Base-by-base conservation (phyloP, 768 basidiomycete genomes). In the Imleria badia region DNA sequence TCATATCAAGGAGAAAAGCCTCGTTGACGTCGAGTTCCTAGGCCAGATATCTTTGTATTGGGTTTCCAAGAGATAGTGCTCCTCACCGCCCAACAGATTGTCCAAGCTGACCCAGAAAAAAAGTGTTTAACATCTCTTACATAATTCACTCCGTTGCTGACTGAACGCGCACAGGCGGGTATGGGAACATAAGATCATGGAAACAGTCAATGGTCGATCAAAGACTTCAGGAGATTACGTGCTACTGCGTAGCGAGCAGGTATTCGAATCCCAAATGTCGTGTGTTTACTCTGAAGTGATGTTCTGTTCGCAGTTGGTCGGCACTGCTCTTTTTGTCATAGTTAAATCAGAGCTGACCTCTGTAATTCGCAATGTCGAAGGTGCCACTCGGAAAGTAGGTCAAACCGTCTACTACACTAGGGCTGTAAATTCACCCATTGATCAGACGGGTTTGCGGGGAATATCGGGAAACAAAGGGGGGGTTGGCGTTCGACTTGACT, bases 381-480 rank as follows among this genome's bases (percentile, higher is more conserved):
- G 85, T 11, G 78, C 94, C 15, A 87, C 89, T 45, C 86, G 93
- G 55, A 99, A 99, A 80, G 95, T 91, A 54, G n/a, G 59, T 45
- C 34, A 13, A 48, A 45, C 29, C 12, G 6, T 48, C 12, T 38
- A 34, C 12, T 38, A 34, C 31, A 22, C 20, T 7, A 19, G 10
- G n/a, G 11, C 19, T 22, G 15, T 31, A 26, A 26, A 12, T 36
- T 65, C 33, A 63, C 29, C n/a, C 23, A 49, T 43, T 13, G 19
- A 36, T 43, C 55, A 92, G 90, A 92, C 91, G n/a, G 90, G 89
- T 38, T 76, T 91, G 39, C 81, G 88, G 33, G 97, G 97, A 13
- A 94, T 98, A 84, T 94, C 94, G 1, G 97, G 94, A 29, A 96
- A 96, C 75, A 96, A 99, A 75, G 97, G 97, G 19, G 97, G 94